Base-by-base conservation (phyloP, 2,329 filamentous ascomycete genomes). In the Gyromitra esculenta region DNA sequence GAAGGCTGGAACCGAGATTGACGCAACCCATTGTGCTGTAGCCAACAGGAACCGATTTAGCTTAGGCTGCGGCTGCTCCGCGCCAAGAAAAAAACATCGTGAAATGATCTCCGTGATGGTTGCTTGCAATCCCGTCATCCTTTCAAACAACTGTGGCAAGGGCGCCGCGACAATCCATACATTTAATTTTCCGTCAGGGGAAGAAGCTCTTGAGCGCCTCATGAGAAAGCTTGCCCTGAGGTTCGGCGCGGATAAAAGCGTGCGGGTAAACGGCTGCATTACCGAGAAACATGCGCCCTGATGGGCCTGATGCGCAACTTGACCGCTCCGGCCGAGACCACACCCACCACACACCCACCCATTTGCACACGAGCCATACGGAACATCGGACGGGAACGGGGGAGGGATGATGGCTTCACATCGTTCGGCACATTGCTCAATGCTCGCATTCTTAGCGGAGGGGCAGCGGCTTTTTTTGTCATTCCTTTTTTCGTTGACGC, bases 251-350 rank as follows among this genome's bases (percentile, higher is more conserved):
- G 75, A 21, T 77, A 73, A 77, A 57, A 70, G 48, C 48, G 37
- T 54, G 71, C 75, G 71, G 75, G 75, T 75, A 77, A 75, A 77
- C 75, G 75, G 75, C 31, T 75, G 75, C 75, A 75, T 77, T 77
- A 74, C 75, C 75, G 75, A 77, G 75, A 77, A 77, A 77, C 75
- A 75, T 77, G 59, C 71, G 75, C 48, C 62, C 31, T 64, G 70
- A 68, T 68, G 71, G 64, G 75, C 65, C 57, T 69, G 66, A 71
- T 68, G 64, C 57, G 52, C 31, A 60, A 25, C 41, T 45, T 21
- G 67, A 63, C 67, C 57, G 57, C 68, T 73, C 21, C 69, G 63
- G 74, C 62, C 62, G 59, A 67, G 71, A 37, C 52, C 72, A 37
- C 65, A 48, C 59, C 25, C 62, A 57, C 59, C 69, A 21, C 60